Evolutionary conservation across 257 asterid species (phyloP).

Genomic region (Hygrophila difformis): DNA sequence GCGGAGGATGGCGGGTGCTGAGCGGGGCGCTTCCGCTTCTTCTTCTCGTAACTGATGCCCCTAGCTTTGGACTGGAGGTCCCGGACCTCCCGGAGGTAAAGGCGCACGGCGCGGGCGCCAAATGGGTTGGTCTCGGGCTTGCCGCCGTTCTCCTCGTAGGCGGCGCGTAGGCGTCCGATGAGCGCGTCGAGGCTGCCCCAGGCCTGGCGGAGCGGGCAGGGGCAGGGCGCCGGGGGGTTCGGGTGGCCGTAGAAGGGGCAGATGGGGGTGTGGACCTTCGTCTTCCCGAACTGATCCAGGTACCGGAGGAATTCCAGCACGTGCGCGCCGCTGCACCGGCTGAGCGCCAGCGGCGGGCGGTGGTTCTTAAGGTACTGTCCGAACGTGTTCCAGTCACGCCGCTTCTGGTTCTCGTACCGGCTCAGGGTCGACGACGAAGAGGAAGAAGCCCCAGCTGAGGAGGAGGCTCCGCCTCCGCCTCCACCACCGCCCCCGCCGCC

Average conservation of each 20-base stretch:
- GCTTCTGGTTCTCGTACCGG: conserved; percentile 87
- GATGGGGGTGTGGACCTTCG: conserved; percentile 69
- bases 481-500: no score
- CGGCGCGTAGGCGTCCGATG: conserved; percentile 80
- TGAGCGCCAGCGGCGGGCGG: conserved; percentile 81
- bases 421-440: conserved; percentile 41
- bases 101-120: conserved; percentile 84
- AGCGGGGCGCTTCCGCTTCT: conserved; percentile 64
- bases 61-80: conserved; percentile 88
- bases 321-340: conserved; percentile 94
- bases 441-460: conserved; percentile 16
- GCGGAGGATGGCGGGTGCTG: conserved; percentile 20
- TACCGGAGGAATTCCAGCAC: conserved; percentile 86
- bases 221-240: conserved; percentile 90
- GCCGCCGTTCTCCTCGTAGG: conserved; percentile 90
- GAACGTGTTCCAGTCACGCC: conserved; percentile 94
- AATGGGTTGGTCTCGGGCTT: conserved; percentile 82
- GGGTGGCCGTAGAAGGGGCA: conserved; percentile 96
- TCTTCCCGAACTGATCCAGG: conserved; percentile 90
- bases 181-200: conserved; percentile 98
- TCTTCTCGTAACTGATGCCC: conserved; percentile 92
- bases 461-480: conserved; percentile 4
- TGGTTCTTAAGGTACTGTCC: conserved; percentile 81
- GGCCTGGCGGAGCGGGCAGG: conserved; percentile 91
- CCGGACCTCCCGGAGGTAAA: conserved; percentile 77